Evolutionary conservation across 495 filamentous ascomycete species (phyloP).

Genomic region (Xylaria castorea): DNA sequence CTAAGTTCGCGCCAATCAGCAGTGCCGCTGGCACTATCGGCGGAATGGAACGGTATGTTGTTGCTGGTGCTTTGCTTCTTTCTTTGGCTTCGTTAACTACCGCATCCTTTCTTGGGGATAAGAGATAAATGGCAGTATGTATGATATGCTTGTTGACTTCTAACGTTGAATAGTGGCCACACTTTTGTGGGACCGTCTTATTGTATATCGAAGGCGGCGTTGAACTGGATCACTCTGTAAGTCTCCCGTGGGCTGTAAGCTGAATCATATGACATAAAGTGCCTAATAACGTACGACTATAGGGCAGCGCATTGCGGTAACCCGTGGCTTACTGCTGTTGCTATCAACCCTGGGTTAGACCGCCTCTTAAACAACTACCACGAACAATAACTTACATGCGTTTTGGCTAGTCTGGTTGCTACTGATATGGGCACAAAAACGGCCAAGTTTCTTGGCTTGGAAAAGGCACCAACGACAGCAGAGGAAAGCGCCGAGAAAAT

Average conservation of each 20-base stretch:
- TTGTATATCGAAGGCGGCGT: conserved; percentile 31
- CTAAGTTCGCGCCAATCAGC: conserved; percentile 31
- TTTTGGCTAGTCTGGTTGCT: conserved; percentile 20
- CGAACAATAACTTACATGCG: background rate
- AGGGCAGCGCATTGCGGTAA: conserved; percentile 32
- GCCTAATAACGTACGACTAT: background rate
- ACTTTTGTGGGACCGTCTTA: conserved; percentile 32
- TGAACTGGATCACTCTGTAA: conserved; percentile 37
- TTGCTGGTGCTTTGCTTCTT: background rate
- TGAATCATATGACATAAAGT: background rate
- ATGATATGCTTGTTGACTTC: background rate
- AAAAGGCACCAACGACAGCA: conserved; percentile 28
- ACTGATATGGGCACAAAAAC: conserved; percentile 30
- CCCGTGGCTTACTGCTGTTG: conserved; percentile 30
- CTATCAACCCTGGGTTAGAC: conserved; percentile 30
- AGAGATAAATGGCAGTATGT: background rate
- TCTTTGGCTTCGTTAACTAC: background rate
- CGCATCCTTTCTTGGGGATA: too few relatives aligned
- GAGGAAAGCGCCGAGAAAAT: conserved; percentile 29
- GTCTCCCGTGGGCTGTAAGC: background rate
- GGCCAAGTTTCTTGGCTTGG: conserved; percentile 31
- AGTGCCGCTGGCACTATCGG: conserved; percentile 31
- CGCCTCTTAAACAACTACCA: background rate
- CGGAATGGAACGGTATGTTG: conserved; percentile 13
- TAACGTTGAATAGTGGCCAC: background rate